Conservation (phyloP, 768 basidiomycete species). For the Panellus pusillus region DNA sequence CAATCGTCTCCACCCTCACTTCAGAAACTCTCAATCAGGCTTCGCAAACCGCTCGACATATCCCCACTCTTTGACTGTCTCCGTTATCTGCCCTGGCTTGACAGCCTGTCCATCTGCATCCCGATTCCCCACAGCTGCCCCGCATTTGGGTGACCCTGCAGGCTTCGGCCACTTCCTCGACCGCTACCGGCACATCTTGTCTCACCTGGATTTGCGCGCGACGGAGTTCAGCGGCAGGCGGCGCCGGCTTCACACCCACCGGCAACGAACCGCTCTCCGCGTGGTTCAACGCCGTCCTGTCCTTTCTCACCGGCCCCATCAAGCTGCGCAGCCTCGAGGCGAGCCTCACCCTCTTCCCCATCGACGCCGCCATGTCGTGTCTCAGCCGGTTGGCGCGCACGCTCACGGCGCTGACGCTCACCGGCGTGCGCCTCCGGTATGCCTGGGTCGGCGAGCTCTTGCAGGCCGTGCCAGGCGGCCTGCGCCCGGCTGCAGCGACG, state of each 20-base stretch:
- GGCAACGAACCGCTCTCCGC: slow-evolving; percentile 32
- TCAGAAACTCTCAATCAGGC: slow-evolving; percentile 39
- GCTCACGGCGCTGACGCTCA: slow-evolving; percentile 38
- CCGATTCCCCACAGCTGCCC: slow-evolving; percentile 39
- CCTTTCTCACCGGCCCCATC: slow-evolving; percentile 25
- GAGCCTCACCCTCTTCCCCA: slow-evolving; percentile 37
- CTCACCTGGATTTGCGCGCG: slow-evolving; percentile 40
- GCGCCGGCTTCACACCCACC: slow-evolving; percentile 29
- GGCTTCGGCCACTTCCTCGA: slow-evolving; percentile 38
- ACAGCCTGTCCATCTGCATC: slow-evolving; percentile 39
- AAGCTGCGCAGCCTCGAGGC: slow-evolving; percentile 35
- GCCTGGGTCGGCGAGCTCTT: slow-evolving; percentile 37
- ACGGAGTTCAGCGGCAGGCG: slow-evolving; percentile 44
- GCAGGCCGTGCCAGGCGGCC: slow-evolving; percentile 22
- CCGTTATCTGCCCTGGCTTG: slow-evolving; percentile 31
- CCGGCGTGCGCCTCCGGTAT: slow-evolving; percentile 38
- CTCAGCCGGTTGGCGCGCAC: slow-evolving; percentile 35
- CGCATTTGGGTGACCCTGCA: slow-evolving; percentile 42
- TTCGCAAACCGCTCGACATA: slow-evolving; percentile 47
- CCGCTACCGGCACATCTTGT: slow-evolving; percentile 35
- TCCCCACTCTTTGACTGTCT: slow-evolving; percentile 41
- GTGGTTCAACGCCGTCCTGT: slow-evolving; percentile 36
- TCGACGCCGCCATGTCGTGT: slow-evolving; percentile 34
- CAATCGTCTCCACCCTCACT: slow-evolving; percentile 35
- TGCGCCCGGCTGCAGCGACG: slow-evolving; percentile 36